Evolutionary conservation across 2,329 filamentous ascomycete genomes (phyloP), one percentile per base, ranked within the genome.

Genomic region (Clarireedia paspali): DNA sequence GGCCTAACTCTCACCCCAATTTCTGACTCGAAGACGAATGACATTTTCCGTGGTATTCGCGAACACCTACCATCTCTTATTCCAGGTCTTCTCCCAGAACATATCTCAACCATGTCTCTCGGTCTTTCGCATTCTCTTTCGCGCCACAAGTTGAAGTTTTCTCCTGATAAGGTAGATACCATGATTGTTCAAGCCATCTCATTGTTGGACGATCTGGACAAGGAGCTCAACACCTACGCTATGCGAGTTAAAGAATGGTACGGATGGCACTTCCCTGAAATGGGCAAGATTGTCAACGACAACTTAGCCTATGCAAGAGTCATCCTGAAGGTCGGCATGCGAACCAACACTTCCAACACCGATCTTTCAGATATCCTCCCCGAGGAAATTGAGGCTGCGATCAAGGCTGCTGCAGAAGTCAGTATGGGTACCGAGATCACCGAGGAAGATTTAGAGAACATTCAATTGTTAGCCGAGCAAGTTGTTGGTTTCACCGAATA

Each of bases 161-260:
- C 90, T 7, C 88, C 92, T 56, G 91, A 99, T 71, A 99, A 99
- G 80, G 92, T 99, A 64, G 94, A 99, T 71, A 94, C 94, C 51
- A 99, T 99, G 94, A 96, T 99, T 70, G 91, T 99, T 57, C 94
- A 99, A 76, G 91, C 91, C 56, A 94, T 99, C 70, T 87, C 88
- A 62, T 83, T 96, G 51, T 80, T 99, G 47, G 94, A 99, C 70
- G 94, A 99, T 63, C 78, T 99, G 60, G 94, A 99, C 78, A 99
- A 99, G 80, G 94, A 99, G 75, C 79, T 99, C 62, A 99, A 99
- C 78, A 94, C 89, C 66, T 97, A 96, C 70, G 92, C 94, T 62
- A 99, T 99, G 94, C 83, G 94, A 72, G 91, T 96, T 60, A 97
- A 97, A 84, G 94, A 99, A 74, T 99, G 94, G 94, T 99, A 99